Conservation (phyloP, 306 rosid species). For the Prunus mume region DNA sequence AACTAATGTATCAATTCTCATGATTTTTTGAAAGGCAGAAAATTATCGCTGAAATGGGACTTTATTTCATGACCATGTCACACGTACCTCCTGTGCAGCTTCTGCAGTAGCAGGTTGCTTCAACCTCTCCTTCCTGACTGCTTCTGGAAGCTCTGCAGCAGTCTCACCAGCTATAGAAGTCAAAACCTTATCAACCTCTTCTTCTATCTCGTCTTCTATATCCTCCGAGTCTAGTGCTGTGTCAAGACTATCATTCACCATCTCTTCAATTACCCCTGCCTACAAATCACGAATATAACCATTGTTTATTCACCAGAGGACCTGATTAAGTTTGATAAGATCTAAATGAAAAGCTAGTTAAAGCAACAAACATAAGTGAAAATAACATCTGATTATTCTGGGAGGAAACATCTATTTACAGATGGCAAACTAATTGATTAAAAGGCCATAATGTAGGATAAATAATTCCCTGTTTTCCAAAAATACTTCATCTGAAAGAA, state of each 20-base stretch:
- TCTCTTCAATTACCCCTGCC: slow-evolving; percentile 99
- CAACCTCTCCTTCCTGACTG: slow-evolving; percentile 66
- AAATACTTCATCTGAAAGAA: background rate
- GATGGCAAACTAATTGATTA: background rate
- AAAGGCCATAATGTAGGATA: background rate
- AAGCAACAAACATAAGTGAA: background rate
- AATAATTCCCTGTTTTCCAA: background rate
- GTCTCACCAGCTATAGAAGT: slow-evolving; percentile 96
- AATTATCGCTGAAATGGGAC: background rate
- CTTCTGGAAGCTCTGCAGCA: slow-evolving; percentile 88
- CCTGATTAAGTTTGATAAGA: background rate
- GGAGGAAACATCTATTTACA: background rate
- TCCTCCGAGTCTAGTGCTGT: slow-evolving; percentile 85
- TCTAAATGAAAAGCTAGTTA: background rate
- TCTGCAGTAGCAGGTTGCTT: slow-evolving; percentile 60
- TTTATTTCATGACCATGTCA: background rate
- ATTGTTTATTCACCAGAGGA: background rate
- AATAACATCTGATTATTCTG: background rate
- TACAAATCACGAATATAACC: slow-evolving; percentile 18
- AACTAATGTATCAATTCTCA: background rate
- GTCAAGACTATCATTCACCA: slow-evolving; percentile 82
- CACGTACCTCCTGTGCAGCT: slow-evolving; percentile 49
- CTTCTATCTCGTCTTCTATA: slow-evolving; percentile 94
- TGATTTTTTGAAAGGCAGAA: slow-evolving; percentile 4
- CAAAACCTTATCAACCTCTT: slow-evolving; percentile 92